Base-by-base conservation (phyloP, 192 early-diverging fungal genomes). In the Oehlia diaphana region DNA sequence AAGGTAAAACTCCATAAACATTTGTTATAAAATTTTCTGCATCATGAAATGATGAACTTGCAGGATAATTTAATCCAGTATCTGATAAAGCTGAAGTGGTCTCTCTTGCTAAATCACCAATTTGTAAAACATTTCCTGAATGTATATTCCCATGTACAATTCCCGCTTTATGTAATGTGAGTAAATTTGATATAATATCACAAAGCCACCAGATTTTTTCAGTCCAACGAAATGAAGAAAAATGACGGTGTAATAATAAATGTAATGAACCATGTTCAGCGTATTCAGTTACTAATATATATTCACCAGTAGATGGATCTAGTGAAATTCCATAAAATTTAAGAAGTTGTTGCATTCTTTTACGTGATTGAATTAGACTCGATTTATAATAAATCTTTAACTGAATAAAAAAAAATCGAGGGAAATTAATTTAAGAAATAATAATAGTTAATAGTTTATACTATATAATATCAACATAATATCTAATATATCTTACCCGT, bases 121-220 rank as follows among this genome's bases (percentile, higher is more conserved):
- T 23, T 63, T 76, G 74, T 1, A 76, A 14, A 2, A 76, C 61
- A 64, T 76, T 76, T 1, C 61, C 74, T 4, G 74, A 16, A 64
- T 76, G 74, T 23, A 76, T 63, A 26, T 76, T 76, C 26, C 74
- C 50, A 76, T 76, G 74, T 10, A 76, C 13, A 5, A 58, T 19
- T 31, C 58, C 61, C 1, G 10, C 28, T 33, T 76, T 64, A 37
- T 76, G 74, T 14, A 76, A 63, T n/a, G 28, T 63, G 9, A 23
- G 10, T 1, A 76, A n/a, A 63, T 39, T 64, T 63, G 74, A 76
- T 42, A 21, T 26, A 19, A 76, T 63, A 63, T 62, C 63, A 23
- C 63, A 63, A 13, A 76, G n/a, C 63, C 58, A 63, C 74, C 61
- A 76, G 26, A 64, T 23, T 64, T 76, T 76, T 76, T 62, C n/a